These are phyloP conservation scores for Trypanosoma lewisi DNA, from an alignment of 208 protist genomes.

Conservation along the genomic window DNA sequence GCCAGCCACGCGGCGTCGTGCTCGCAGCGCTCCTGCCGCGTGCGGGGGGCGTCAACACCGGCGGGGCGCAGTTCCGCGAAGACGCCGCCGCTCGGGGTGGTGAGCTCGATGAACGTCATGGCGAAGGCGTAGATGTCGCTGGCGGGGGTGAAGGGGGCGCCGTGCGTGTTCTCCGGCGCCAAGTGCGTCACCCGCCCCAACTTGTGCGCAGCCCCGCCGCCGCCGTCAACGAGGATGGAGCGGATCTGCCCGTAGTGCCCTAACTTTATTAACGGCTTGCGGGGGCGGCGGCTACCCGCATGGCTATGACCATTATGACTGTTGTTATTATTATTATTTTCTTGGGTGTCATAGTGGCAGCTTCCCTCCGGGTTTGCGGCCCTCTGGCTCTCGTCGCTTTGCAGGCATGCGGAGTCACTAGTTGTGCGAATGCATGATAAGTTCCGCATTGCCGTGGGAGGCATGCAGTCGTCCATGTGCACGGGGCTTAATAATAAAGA, in stretches of 20 bases:
- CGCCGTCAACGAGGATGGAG: conserved; percentile 24
- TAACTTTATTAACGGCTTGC: conserved; percentile 37
- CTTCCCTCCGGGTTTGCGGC: too few species aligned
- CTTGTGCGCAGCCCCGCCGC: conserved; percentile 28
- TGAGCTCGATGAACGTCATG: conserved; percentile 82
- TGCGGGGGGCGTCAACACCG: conserved; percentile 28
- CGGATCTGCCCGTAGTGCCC: conserved; percentile 34
- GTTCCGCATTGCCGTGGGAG: not conserved
- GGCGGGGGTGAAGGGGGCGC: conserved; percentile 42
- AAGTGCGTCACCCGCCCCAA: conserved; percentile 59
- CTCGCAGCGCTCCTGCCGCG: conserved; percentile 33
- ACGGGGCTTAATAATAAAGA: not conserved
- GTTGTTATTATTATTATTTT: not conserved
- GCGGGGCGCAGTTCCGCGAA: conserved; percentile 46
- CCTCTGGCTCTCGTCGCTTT: not conserved
- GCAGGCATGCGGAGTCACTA: not conserved
- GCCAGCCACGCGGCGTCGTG: conserved; percentile 35
- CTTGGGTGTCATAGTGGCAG: not conserved
- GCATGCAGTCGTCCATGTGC: not conserved
- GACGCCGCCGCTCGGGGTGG: conserved; percentile 41
- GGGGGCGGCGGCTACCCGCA: not conserved
- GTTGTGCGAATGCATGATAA: not conserved
- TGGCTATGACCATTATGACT: not conserved
- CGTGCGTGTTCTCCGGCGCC: conserved; percentile 57
- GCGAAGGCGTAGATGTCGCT: conserved; percentile 84